A percentile compares a stretch with the other conserved stretches of the same genome.
Evolutionary conservation across 2,329 filamentous ascomycete genomes (phyloP).

Genomic region (Sclerotinia borealis): DNA sequence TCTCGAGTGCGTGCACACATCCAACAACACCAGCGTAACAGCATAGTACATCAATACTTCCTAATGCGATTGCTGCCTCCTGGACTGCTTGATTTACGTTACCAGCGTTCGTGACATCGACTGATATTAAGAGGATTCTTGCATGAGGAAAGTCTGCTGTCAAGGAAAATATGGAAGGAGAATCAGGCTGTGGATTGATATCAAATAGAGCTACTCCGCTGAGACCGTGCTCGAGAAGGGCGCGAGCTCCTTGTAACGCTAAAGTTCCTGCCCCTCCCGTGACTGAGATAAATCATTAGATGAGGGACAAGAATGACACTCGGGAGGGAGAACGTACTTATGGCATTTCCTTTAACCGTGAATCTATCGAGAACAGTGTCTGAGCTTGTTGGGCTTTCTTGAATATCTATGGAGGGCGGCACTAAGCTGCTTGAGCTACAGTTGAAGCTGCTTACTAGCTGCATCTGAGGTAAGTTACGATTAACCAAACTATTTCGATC

Average conservation of each 20-base stretch:
- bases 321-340: background rate
- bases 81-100: slow-evolving; percentile 40
- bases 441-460: slow-evolving; percentile 3
- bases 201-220: slow-evolving; percentile 56
- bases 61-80: slow-evolving; percentile 39
- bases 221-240: slow-evolving; percentile 63
- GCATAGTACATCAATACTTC: slow-evolving; percentile 42
- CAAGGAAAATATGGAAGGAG: slow-evolving; percentile 41
- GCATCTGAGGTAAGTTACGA: slow-evolving; percentile 7
- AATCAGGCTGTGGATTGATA: slow-evolving; percentile 38
- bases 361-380: slow-evolving; percentile 1
- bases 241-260: slow-evolving; percentile 50
- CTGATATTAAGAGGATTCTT: slow-evolving; percentile 43
- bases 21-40: slow-evolving; percentile 65
- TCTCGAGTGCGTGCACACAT: slow-evolving; percentile 54
- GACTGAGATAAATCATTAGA: slow-evolving; percentile 31
- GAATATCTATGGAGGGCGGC: background rate
- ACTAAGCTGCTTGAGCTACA: background rate
- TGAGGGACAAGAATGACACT: background rate
- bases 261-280: slow-evolving; percentile 63
- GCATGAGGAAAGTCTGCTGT: slow-evolving; percentile 47
- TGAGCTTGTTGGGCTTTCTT: background rate
- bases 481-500: slow-evolving; percentile 5
- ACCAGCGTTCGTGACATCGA: slow-evolving; percentile 54
- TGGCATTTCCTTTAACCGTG: slow-evolving; percentile 9